These are phyloP conservation scores for Ganoderma resinaceum DNA, from an alignment of 1,284 basidiomycete genomes.

Conservation along the genomic window DNA sequence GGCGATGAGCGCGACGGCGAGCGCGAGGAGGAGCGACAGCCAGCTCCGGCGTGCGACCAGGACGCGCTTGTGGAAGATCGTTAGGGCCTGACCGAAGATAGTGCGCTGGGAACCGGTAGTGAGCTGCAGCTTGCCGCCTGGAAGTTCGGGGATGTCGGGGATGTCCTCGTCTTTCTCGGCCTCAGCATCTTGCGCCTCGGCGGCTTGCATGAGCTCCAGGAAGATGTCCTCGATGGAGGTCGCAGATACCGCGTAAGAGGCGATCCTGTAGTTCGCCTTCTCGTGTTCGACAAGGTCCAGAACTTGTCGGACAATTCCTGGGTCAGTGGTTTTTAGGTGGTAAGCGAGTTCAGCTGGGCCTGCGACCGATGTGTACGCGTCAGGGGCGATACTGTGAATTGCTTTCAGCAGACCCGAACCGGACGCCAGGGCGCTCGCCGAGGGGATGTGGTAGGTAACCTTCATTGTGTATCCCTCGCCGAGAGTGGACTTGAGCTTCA, in stretches of 20 bases:
- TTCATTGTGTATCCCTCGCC: conserved; percentile 79
- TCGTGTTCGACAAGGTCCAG: conserved; percentile 61
- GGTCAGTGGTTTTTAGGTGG: neutral
- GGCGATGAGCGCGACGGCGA: conserved; percentile 63
- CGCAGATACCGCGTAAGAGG: conserved; percentile 70
- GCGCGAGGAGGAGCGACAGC: conserved; percentile 58
- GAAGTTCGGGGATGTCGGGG: neutral
- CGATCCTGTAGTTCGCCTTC: conserved; percentile 41
- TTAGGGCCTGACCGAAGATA: conserved; percentile 60
- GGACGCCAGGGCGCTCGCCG: neutral
- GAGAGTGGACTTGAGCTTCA: conserved; percentile 72
- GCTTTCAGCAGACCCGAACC: neutral
- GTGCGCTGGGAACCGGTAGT: neutral
- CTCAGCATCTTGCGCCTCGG: too few relatives aligned
- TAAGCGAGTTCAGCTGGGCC: neutral
- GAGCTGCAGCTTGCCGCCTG: neutral
- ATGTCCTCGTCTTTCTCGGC: conserved; percentile 15
- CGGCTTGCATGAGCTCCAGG: conserved; percentile 67
- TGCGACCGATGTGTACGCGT: neutral
- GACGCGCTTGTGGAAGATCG: conserved; percentile 77
- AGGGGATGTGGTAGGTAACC: neutral
- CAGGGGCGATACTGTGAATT: neutral
- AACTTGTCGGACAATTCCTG: conserved; percentile 55
- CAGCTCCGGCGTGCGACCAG: conserved; percentile 72
- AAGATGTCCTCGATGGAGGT: conserved; percentile 86